These are phyloP conservation scores for Aspergillus phoenicis DNA, from an alignment of 2,329 filamentous ascomycete genomes.

Conservation along the genomic window DNA sequence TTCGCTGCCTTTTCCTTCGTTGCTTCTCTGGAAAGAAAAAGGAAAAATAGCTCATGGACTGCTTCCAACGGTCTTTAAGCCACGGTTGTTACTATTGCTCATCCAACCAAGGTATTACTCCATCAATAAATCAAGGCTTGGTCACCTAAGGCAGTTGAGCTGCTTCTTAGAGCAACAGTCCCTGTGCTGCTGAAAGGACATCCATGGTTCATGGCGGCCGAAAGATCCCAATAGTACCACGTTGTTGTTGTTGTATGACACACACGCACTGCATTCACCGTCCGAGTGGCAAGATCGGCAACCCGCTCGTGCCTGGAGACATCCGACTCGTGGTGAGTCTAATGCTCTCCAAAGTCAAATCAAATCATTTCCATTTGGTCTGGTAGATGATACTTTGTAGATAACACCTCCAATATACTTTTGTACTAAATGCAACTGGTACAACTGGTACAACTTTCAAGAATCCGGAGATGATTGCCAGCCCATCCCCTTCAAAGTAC, in stretches of 20 bases:
- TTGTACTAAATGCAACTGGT: too few species aligned
- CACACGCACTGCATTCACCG: too few species aligned
- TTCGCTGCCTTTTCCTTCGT: conserved; percentile 8
- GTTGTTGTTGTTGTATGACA: background rate
- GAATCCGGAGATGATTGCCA: too few species aligned
- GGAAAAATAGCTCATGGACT: background rate
- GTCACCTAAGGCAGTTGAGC: too few species aligned
- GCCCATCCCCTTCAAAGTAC: background rate
- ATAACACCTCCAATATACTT: too few species aligned
- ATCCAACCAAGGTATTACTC: too few species aligned
- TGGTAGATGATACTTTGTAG: background rate
- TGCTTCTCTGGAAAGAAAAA: background rate
- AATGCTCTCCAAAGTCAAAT: conserved; percentile 1
- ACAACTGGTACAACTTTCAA: too few species aligned
- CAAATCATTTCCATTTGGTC: background rate
- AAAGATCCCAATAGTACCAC: background rate
- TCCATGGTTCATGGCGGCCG: background rate
- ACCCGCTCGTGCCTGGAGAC: conserved; percentile 5
- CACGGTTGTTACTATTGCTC: too few species aligned
- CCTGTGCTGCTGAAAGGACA: background rate
- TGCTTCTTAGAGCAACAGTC: too few species aligned
- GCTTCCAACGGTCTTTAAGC: background rate
- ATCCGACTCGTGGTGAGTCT: conserved; percentile 3
- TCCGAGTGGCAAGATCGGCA: background rate
- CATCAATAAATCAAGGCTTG: too few species aligned